Evolutionary conservation across 2,329 filamentous ascomycete genomes (phyloP).

Genomic region (Clonostachys chloroleuca): DNA sequence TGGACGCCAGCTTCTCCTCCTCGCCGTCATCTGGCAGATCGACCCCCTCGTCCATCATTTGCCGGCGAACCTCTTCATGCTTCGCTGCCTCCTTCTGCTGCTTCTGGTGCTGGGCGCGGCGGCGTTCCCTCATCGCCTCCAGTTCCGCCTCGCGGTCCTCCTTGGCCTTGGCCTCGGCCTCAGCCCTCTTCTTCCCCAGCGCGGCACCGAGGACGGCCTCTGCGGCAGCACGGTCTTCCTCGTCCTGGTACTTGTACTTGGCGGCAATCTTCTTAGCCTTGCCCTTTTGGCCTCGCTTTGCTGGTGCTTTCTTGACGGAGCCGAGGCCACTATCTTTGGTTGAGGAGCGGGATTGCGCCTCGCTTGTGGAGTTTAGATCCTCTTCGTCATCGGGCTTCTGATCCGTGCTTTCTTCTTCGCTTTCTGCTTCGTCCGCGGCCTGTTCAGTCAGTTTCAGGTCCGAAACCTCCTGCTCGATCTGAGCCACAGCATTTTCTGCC

Average conservation of each 20-base stretch:
- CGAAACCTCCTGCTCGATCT: constrained; percentile 12
- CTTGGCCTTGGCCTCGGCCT: constrained; percentile 65
- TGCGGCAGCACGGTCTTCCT: constrained; percentile 82
- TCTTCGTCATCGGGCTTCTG: constrained; percentile 19
- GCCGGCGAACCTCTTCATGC: constrained; percentile 65
- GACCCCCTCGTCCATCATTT: constrained; percentile 54
- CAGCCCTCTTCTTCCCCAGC: constrained; percentile 60
- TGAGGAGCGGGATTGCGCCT: constrained; percentile 10
- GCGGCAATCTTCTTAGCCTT: constrained; percentile 84
- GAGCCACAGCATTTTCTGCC: constrained; percentile 14
- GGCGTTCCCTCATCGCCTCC: constrained; percentile 67
- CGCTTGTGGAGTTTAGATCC: constrained; percentile 4
- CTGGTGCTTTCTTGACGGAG: constrained; percentile 29
- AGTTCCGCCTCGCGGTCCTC: constrained; percentile 64
- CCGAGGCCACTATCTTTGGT: constrained; percentile 4
- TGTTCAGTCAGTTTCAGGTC: constrained; percentile 14
- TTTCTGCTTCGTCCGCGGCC: constrained; percentile 11
- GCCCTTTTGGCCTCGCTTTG: constrained; percentile 70
- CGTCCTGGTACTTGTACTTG: constrained; percentile 93
- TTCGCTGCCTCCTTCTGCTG: constrained; percentile 72
- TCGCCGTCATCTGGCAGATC: constrained; percentile 58
- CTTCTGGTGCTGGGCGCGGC: constrained; percentile 74
- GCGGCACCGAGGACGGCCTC: constrained; percentile 82
- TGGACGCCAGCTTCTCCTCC: constrained; percentile 45
- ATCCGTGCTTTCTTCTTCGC: constrained; percentile 17